Evolutionary conservation across 257 asterid species (phyloP), one percentile per base, ranked within the genome.

Genomic region (Verbascum thapsus): DNA sequence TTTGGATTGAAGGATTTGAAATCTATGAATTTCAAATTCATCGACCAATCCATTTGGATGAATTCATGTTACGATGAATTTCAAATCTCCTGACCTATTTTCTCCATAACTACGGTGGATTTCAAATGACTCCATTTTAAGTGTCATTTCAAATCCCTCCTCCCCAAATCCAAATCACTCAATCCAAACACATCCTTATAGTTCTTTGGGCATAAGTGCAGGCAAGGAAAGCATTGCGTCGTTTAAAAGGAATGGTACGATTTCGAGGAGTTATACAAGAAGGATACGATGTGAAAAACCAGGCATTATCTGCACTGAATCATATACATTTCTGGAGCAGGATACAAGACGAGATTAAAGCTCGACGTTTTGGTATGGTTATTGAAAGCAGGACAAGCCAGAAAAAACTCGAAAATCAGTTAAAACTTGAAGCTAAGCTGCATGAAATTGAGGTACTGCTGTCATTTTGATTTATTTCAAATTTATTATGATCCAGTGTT

Each of bases 391-490:
- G 70, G 39, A 37, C 76, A 1, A 71, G 72, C 49, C 94, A 81
- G 72, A 88, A 73, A 56, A 81, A 81, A 66, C 79, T 79, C 38
- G 85, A 85, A 34, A 85, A 79, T 61, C 87, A 80, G 74, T 59
- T 79, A 41, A 83, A 83, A 69, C 84, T 85, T 6, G 89, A 88
- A 7, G 81, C 94, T 19, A 88, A 83, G 78, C 88, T 88, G 61
- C 91, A 88, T 20, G 88, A 83, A n/a, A 64, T 83, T 39, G 91
- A 85, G 96, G 94, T 82, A 73, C 20, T 13, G 6, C 19, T 11
- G 41, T 26, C 32, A 26, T 1, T n/a, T n/a, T n/a, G n/a, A n/a
- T n/a, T n/a, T n/a, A n/a, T n/a, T n/a, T n/a, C n/a, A n/a, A n/a
- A n/a, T n/a, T n/a, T n/a, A n/a, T n/a, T n/a, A n/a, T 26, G 32